Evolutionary conservation across 1,139 yeast genomes (phyloP).

Genomic region (Yamadazyma triangularis): DNA sequence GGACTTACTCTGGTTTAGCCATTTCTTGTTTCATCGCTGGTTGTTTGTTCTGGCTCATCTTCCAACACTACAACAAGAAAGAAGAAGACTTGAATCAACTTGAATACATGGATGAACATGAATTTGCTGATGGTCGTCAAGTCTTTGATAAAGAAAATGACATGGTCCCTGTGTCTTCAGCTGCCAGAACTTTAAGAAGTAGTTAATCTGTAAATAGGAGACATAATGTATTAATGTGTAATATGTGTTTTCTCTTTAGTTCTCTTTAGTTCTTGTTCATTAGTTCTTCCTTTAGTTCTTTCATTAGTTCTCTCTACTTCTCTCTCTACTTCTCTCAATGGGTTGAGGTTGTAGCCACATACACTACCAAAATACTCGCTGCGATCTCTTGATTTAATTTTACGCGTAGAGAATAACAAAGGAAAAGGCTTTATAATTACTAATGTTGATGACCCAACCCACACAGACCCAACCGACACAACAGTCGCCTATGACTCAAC

Average conservation of each 20-base stretch:
- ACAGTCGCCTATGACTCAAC: slow-evolving; percentile 43
- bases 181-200: slow-evolving; percentile 19
- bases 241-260: no score
- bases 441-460: slow-evolving; percentile 30
- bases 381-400: no score
- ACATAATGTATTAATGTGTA: no score
- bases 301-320: no score
- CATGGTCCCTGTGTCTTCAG: slow-evolving; percentile 21
- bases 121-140: no score
- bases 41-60: slow-evolving; percentile 55
- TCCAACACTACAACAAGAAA: slow-evolving; percentile 50
- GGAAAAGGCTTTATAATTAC: neutral
- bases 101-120: slow-evolving; percentile 31
- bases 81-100: slow-evolving; percentile 62
- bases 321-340: no score
- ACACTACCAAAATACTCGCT: no score
- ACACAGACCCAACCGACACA: slow-evolving; percentile 69
- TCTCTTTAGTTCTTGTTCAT: no score
- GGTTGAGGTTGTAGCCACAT: no score
- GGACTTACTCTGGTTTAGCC: slow-evolving; percentile 65
- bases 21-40: slow-evolving; percentile 59
- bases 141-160: slow-evolving; percentile 6
- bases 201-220: no score
- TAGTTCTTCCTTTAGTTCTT: no score
- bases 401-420: no score